Percentiles rank a stretch among this genome's conserved stretches.
Evolutionary conservation across 2,329 filamentous ascomycete species (phyloP).

Genomic region (Arthroderma sp.): DNA sequence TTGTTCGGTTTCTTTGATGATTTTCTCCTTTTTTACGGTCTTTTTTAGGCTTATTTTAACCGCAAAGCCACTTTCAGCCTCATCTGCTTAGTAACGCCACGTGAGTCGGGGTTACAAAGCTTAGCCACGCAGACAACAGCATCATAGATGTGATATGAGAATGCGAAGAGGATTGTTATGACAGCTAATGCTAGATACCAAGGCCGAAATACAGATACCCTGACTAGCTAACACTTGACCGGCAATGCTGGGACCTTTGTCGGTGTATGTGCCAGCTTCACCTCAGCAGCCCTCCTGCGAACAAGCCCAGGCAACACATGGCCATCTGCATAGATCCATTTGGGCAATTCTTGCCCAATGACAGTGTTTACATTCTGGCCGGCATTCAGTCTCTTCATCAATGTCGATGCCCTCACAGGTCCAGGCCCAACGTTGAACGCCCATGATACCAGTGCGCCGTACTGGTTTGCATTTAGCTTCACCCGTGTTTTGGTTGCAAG

Average conservation of each 20-base stretch:
- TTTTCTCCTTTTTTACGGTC: conserved; percentile 7
- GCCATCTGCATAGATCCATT: conserved; percentile 35
- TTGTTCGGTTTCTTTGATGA: conserved; percentile 21
- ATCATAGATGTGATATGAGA: too few species aligned
- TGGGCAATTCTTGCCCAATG: conserved; percentile 33
- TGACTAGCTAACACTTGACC: conserved; percentile 7
- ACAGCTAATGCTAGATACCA: too few species aligned
- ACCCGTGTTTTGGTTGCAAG: conserved; percentile 21
- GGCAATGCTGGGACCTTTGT: conserved; percentile 7
- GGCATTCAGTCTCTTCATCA: conserved; percentile 33
- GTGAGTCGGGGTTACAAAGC: too few species aligned
- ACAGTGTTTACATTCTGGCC: conserved; percentile 32
- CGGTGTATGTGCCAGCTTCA: conserved; percentile 26
- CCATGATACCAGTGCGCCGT: conserved; percentile 40
- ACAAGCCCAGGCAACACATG: conserved; percentile 29
- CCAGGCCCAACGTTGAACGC: conserved; percentile 39
- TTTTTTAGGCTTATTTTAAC: conserved; percentile 10
- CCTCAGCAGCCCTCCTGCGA: conserved; percentile 34
- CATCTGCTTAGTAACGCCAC: too few species aligned
- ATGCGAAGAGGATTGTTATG: too few species aligned
- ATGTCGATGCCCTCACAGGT: conserved; percentile 26
- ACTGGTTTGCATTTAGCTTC: conserved; percentile 38
- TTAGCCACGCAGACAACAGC: too few species aligned
- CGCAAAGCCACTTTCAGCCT: too few species aligned
- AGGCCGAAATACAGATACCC: too few species aligned